Percentiles rank a stretch among this genome's conserved stretches.
Evolutionary conservation across 257 asterid genomes (phyloP).

Genomic region (Vinca minor): DNA sequence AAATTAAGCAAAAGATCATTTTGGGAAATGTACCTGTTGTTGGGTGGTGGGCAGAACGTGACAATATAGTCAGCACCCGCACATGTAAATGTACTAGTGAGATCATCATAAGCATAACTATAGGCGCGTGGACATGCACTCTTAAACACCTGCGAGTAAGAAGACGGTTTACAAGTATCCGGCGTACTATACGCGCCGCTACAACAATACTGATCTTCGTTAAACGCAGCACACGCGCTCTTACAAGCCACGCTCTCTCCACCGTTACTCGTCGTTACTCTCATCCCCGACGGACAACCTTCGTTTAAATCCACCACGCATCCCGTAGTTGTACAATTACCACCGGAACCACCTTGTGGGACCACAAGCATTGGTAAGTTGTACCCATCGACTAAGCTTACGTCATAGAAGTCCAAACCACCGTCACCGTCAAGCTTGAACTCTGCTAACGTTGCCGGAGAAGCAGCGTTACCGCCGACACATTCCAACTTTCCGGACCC

Average conservation of each 20-base stretch:
- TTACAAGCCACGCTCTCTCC: conserved; percentile 68
- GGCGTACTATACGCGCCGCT: conserved; percentile 75
- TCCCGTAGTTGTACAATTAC: conserved; percentile 55
- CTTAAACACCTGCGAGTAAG: conserved; percentile 58
- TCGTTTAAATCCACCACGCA: conserved; percentile 65
- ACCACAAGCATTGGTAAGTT: conserved; percentile 84
- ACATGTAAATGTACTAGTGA: conserved; percentile 81
- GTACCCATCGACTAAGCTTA: conserved; percentile 91
- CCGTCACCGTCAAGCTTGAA: conserved; percentile 74
- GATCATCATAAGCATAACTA: conserved; percentile 89
- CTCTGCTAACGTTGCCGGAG: conserved; percentile 84
- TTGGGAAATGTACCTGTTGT: conserved; percentile 55
- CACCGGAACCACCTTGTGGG: conserved; percentile 78
- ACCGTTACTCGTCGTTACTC: conserved; percentile 38
- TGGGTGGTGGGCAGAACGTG: conserved; percentile 86
- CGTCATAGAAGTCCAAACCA: conserved; percentile 77
- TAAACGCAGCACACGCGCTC: conserved; percentile 91
- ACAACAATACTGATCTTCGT: conserved; percentile 66
- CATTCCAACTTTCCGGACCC: conserved; percentile 81
- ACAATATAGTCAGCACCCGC: conserved; percentile 52
- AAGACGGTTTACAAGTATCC: conserved; percentile 59
- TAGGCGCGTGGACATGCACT: conserved; percentile 82
- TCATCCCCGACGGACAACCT: conserved; percentile 65
- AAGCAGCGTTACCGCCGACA: conserved; percentile 54
- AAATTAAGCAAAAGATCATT: conserved; percentile 6